Conservation (phyloP, 768 basidiomycete genomes). For the Amanita rubescens region DNA sequence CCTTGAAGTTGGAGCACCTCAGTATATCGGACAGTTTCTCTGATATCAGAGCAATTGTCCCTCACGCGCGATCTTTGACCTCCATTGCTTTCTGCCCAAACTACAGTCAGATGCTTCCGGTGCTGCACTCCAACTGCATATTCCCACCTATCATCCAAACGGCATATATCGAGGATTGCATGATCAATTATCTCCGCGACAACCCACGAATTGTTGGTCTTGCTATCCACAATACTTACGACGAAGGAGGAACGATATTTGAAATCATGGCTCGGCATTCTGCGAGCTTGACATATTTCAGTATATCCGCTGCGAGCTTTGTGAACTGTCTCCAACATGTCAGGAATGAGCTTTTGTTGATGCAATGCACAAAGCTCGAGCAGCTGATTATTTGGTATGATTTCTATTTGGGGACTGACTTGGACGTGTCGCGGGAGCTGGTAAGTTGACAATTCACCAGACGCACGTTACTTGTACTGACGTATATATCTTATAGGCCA, state of each 20-base stretch:
- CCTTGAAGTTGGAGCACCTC: background rate
- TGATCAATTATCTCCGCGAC: background rate
- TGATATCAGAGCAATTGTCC: background rate
- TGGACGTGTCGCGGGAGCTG: background rate
- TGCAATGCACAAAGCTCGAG: background rate
- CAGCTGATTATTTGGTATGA: background rate
- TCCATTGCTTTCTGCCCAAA: background rate
- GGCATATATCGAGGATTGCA: background rate
- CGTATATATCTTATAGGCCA: background rate
- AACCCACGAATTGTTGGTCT: background rate
- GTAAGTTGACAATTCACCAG: background rate
- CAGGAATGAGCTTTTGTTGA: background rate
- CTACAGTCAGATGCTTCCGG: background rate
- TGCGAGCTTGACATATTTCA: background rate
- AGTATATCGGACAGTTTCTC: background rate
- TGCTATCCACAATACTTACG: background rate
- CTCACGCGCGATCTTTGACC: background rate
- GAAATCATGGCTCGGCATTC: slow-evolving; percentile 1
- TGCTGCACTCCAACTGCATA: background rate
- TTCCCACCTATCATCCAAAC: background rate
- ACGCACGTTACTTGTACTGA: background rate
- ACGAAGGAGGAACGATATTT: background rate
- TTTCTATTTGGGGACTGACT: background rate
- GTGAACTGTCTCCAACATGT: background rate
- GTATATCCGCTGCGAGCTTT: background rate